These are phyloP conservation scores for Staphylotrichum tortipilum DNA, from an alignment of 495 filamentous ascomycete species.

Conservation along the genomic window DNA sequence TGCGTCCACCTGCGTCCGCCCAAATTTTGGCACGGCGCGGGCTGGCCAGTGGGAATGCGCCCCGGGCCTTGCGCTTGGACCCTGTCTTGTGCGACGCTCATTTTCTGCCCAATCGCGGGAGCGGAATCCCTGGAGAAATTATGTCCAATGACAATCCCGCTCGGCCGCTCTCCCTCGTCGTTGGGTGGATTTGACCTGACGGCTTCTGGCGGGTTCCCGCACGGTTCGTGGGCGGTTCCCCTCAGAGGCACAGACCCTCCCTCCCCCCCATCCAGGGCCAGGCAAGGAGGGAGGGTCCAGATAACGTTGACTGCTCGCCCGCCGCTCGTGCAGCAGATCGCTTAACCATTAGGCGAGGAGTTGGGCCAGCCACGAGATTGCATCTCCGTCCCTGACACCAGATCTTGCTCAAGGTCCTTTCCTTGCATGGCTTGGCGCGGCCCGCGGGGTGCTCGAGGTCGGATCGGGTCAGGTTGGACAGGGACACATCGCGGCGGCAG, in stretches of 20 bases:
- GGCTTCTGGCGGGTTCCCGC: too few species aligned
- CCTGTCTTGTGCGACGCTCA: conserved; percentile 18
- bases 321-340: conserved; percentile 13
- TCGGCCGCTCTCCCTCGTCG: conserved; percentile 16
- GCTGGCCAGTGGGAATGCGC: conserved; percentile 22
- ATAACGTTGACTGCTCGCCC: too few species aligned
- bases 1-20: too few species aligned
- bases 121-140: conserved; percentile 33
- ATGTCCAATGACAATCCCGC: conserved; percentile 30
- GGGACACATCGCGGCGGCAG: too few species aligned
- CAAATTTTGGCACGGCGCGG: too few species aligned
- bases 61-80: conserved; percentile 19
- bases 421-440: too few species aligned
- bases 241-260: background rate
- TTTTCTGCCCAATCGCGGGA: conserved; percentile 37
- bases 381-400: background rate
- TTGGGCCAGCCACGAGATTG: background rate
- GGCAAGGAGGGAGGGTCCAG: too few species aligned
- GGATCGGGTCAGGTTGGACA: too few species aligned
- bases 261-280: too few species aligned
- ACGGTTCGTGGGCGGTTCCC: background rate
- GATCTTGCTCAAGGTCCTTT: too few species aligned
- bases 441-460: too few species aligned
- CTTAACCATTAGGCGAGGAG: too few species aligned
- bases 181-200: conserved; percentile 28